These are phyloP conservation scores for Boletus tomentosulus DNA, from an alignment of 768 basidiomycete genomes.

Conservation along the genomic window DNA sequence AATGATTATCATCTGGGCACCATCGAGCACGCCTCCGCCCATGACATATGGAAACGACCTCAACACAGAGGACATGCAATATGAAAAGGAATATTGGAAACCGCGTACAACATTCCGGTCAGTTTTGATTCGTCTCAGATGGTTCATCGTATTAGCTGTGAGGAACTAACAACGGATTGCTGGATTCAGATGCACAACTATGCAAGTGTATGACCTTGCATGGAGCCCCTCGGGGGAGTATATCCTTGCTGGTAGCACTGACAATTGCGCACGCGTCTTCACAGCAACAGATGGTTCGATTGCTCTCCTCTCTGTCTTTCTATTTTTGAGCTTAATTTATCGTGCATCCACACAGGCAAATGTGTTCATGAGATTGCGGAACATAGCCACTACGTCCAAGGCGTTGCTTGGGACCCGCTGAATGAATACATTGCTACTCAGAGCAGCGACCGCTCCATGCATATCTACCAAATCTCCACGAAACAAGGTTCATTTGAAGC, in stretches of 20 bases:
- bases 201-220: constrained; percentile 96
- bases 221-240: constrained; percentile 97
- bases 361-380: constrained; percentile 89
- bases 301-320: constrained; percentile 1
- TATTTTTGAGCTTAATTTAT: neutral
- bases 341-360: constrained; percentile 49
- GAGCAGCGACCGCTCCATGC: constrained; percentile 93
- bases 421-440: constrained; percentile 98
- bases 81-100: constrained; percentile 96
- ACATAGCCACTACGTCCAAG: constrained; percentile 96
- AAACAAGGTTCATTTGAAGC: constrained; percentile 83
- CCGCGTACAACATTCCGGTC: constrained; percentile 81
- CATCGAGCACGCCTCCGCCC: constrained; percentile 65
- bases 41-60: constrained; percentile 81
- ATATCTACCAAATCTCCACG: constrained; percentile 81
- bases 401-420: constrained; percentile 97
- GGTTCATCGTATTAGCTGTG: neutral
- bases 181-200: constrained; percentile 72
- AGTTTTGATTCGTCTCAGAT: constrained; percentile 15
- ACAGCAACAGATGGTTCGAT: constrained; percentile 63
- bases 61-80: constrained; percentile 70
- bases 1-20: constrained; percentile 96
- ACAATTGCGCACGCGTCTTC: constrained; percentile 89
- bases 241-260: constrained; percentile 93
- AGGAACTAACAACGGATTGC: constrained; percentile 2